Percentiles rank a stretch among this genome's conserved stretches.
phyloP scores from a whole-genome alignment of 441 rosid genomes.

The Omphalea diandra region DNA sequence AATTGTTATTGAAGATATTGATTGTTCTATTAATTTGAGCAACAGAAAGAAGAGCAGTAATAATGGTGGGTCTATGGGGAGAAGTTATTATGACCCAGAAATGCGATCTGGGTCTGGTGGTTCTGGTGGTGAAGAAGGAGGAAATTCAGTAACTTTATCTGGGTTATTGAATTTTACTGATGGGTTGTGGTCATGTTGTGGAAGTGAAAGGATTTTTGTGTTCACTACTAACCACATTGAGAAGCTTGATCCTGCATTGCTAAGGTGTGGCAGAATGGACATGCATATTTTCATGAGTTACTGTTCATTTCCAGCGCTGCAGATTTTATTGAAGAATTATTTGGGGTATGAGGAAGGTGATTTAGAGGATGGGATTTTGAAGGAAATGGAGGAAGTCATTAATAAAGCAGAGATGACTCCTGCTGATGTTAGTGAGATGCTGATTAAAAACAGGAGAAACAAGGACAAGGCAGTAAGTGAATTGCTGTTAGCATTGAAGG shows the following conservation, averaged over 20 bases:
- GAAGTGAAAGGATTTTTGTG: slow-evolving; percentile 86
- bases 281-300: slow-evolving; percentile 88
- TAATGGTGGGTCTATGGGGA: slow-evolving; percentile 9
- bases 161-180: slow-evolving; percentile 89
- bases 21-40: slow-evolving; percentile 69
- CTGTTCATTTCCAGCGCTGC: slow-evolving; percentile 60
- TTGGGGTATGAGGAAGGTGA: slow-evolving; percentile 41
- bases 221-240: slow-evolving; percentile 91
- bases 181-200: slow-evolving; percentile 96
- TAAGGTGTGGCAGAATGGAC: slow-evolving; percentile 92
- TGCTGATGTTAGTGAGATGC: slow-evolving; percentile 80
- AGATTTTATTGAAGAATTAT: slow-evolving; percentile 72
- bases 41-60: slow-evolving; percentile 40
- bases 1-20: slow-evolving; percentile 90
- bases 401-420: slow-evolving; percentile 82
- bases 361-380: slow-evolving; percentile 30
- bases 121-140: slow-evolving; percentile 40
- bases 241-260: slow-evolving; percentile 77
- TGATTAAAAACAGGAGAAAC: slow-evolving; percentile 65
- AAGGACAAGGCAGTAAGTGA: slow-evolving; percentile 57
- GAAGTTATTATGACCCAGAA: slow-evolving; percentile 42
- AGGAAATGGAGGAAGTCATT: slow-evolving; percentile 42
- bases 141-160: slow-evolving; percentile 68
- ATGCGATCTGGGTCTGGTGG: slow-evolving; percentile 36
- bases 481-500: slow-evolving; percentile 50